A percentile compares a stretch with the other conserved stretches of the same genome.
phyloP scores from a whole-genome alignment of 2,329 filamentous ascomycete species.

The Fusarium gaditjirri region DNA sequence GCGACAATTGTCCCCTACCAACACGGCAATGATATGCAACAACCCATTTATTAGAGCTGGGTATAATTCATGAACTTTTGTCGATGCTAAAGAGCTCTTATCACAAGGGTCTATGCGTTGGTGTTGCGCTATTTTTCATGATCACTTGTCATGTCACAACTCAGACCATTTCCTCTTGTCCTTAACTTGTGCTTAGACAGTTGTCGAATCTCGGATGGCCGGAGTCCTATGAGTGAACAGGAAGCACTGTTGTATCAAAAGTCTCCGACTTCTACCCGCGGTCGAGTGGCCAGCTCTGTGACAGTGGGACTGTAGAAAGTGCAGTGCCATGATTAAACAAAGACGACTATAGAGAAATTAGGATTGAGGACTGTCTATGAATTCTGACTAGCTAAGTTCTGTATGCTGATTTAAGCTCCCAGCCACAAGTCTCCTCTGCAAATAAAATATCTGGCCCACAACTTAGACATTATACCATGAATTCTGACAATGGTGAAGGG shows the following conservation, averaged over 20 bases:
- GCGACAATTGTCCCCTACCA: not conserved
- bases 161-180: not conserved
- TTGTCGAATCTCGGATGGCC: not conserved
- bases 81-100: not conserved
- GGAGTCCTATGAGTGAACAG: not conserved
- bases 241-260: not conserved
- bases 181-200: not conserved
- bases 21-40: constrained; percentile 1
- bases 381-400: too few species aligned
- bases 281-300: not conserved
- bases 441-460: too few species aligned
- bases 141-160: not conserved
- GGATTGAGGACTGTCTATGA: too few species aligned
- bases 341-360: too few species aligned
- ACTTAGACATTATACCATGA: too few species aligned
- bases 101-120: not conserved
- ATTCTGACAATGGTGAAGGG: too few species aligned
- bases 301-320: too few species aligned
- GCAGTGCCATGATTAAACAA: too few species aligned
- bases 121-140: not conserved
- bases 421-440: too few species aligned
- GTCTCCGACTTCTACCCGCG: not conserved
- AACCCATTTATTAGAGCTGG: not conserved
- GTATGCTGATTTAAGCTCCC: too few species aligned
- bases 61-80: constrained; percentile 2